These are phyloP conservation scores for Pezicula carpinea DNA, from an alignment of 2,329 filamentous ascomycete genomes.

Conservation along the genomic window DNA sequence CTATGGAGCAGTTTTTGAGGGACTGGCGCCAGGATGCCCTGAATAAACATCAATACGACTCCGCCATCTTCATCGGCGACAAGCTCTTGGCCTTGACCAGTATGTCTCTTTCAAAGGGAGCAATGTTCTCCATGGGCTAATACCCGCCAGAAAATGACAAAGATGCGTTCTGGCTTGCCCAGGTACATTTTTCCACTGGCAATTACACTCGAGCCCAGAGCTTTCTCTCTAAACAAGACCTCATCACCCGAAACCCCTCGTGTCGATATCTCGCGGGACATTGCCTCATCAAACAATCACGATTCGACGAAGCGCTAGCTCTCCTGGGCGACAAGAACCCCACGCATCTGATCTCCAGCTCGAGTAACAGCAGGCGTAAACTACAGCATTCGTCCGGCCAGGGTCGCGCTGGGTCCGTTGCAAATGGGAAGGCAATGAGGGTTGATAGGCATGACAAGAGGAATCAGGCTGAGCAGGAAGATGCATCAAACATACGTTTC, in stretches of 20 bases:
- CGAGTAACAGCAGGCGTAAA: constrained; percentile 62
- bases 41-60: constrained; percentile 93
- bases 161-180: constrained; percentile 96
- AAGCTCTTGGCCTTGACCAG: constrained; percentile 92
- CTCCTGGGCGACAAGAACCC: constrained; percentile 91
- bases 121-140: constrained; percentile 7
- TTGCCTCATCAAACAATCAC: constrained; percentile 87
- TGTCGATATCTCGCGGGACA: constrained; percentile 92
- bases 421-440: constrained; percentile 39
- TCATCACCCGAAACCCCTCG: constrained; percentile 75
- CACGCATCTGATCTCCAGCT: constrained; percentile 73
- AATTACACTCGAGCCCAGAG: constrained; percentile 91
- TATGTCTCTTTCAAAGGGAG: constrained; percentile 38
- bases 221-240: constrained; percentile 78
- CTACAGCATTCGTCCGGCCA: constrained; percentile 59
- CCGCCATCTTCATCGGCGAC: constrained; percentile 94
- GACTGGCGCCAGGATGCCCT: constrained; percentile 94
- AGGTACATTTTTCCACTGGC: constrained; percentile 91
- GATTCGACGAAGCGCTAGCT: constrained; percentile 81
- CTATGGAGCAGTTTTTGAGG: constrained; percentile 89
- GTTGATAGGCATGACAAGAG: constrained; percentile 18
- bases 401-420: constrained; percentile 41
- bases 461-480: constrained; percentile 46
- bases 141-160: constrained; percentile 72
- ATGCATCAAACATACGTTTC: constrained; percentile 72